Percentiles rank a stretch among this genome's conserved stretches.
Evolutionary conservation across 352 stramenopile genomes (phyloP).

Genomic region (Phytopythium ostracodes): DNA sequence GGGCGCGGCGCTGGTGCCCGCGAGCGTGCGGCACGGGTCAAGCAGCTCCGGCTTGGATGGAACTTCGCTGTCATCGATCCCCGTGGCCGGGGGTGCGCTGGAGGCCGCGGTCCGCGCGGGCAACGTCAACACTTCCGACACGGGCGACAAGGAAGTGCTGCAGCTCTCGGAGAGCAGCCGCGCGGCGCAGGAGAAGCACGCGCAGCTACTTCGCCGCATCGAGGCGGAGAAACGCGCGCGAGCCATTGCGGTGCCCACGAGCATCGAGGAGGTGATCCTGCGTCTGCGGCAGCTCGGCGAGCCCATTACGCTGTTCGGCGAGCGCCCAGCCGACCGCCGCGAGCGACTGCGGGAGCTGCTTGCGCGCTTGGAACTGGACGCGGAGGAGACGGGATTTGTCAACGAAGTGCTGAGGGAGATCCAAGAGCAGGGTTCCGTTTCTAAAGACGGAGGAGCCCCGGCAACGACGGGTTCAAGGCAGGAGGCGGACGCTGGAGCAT

Average conservation of each 20-base stretch:
- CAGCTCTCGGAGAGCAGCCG: slow-evolving; percentile 82
- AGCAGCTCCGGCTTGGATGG: not conserved
- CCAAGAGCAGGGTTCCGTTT: slow-evolving; percentile 25
- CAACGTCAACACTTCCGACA: slow-evolving; percentile 79
- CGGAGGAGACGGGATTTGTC: slow-evolving; percentile 58
- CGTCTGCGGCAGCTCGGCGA: slow-evolving; percentile 88
- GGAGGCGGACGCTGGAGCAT: not conserved
- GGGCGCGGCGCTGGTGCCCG: slow-evolving; percentile 32
- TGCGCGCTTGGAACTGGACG: slow-evolving; percentile 71
- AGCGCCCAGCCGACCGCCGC: slow-evolving; percentile 92
- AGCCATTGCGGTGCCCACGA: slow-evolving; percentile 92
- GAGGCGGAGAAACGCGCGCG: slow-evolving; percentile 90
- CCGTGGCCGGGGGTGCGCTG: slow-evolving; percentile 27
- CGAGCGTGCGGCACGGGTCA: slow-evolving; percentile 26
- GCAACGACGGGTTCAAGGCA: not conserved
- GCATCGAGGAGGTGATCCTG: slow-evolving; percentile 87
- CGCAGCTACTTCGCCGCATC: slow-evolving; percentile 78
- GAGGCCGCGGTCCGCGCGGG: slow-evolving; percentile 70
- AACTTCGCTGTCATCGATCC: slow-evolving; percentile 9
- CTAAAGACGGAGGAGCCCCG: slow-evolving; percentile 5
- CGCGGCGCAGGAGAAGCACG: slow-evolving; percentile 84
- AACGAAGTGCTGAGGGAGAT: slow-evolving; percentile 54
- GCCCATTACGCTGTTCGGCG: slow-evolving; percentile 95
- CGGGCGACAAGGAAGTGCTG: slow-evolving; percentile 76
- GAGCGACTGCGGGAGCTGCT: slow-evolving; percentile 91